A percentile compares a stretch with the other conserved stretches of the same genome.
Evolutionary conservation across 2,329 filamentous ascomycete genomes (phyloP).

Genomic region (Sporothrix pseudoabietina): DNA sequence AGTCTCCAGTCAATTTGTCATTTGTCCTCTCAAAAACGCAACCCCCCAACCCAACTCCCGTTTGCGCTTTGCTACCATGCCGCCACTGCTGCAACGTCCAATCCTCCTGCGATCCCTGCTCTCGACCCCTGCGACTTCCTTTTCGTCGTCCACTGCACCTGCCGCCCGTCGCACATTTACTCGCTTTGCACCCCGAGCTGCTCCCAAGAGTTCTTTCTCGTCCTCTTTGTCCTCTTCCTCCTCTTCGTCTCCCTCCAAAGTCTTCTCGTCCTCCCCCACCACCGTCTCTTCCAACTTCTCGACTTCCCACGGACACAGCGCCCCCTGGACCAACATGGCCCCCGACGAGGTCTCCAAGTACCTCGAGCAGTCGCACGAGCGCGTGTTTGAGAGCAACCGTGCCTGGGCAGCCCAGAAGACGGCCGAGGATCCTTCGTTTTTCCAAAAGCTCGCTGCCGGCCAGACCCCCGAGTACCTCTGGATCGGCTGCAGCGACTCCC

Average conservation of each 20-base stretch:
- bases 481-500: conserved; percentile 89
- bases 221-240: too few relatives aligned
- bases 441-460: conserved; percentile 63
- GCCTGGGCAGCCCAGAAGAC: conserved; percentile 64
- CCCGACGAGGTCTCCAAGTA: conserved; percentile 54
- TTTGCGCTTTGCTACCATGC: background rate
- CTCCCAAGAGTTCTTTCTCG: background rate
- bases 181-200: background rate
- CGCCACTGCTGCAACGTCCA: conserved; percentile 8
- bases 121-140: background rate
- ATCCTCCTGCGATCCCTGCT: background rate
- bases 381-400: conserved; percentile 69
- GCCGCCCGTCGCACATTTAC: background rate
- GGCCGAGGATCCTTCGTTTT: conserved; percentile 64
- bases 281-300: background rate
- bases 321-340: conserved; percentile 29
- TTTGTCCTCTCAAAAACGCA: background rate
- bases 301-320: background rate
- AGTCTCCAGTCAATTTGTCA: too few relatives aligned
- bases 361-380: conserved; percentile 65
- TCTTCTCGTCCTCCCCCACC: background rate
- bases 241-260: background rate
- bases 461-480: conserved; percentile 75
- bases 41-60: background rate
- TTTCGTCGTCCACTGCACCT: background rate